These are phyloP conservation scores for Physaria fendleri DNA, from an alignment of 345 rosid species.

Conservation along the genomic window DNA sequence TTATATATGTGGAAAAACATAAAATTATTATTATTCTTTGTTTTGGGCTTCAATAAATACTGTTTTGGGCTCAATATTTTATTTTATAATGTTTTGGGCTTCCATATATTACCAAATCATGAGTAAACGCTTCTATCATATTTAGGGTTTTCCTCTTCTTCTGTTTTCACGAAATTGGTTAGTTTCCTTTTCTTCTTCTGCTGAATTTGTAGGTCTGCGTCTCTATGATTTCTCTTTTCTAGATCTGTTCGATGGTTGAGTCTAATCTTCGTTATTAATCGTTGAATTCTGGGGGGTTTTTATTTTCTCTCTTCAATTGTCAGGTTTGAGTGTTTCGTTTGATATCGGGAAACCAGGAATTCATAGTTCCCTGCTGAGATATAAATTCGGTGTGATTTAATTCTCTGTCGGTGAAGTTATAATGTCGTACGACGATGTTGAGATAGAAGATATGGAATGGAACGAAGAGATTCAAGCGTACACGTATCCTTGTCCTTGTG, in stretches of 20 bases:
- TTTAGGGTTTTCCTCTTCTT: conserved; percentile 16
- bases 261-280: too few relatives aligned
- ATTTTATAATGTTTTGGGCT: too few relatives aligned
- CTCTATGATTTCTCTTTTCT: background rate
- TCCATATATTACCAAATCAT: conserved; percentile 37
- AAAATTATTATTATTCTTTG: too few relatives aligned
- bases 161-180: background rate
- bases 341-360: conserved; percentile 14
- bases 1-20: too few relatives aligned
- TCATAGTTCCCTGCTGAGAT: too few relatives aligned
- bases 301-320: background rate
- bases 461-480: conserved; percentile 65
- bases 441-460: conserved; percentile 98
- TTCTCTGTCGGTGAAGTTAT: background rate
- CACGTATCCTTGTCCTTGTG: conserved; percentile 95
- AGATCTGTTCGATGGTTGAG: background rate
- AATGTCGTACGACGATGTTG: conserved; percentile 98
- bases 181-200: background rate
- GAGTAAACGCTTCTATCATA: background rate
- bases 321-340: conserved; percentile 29
- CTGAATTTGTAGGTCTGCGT: background rate
- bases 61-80: too few relatives aligned
- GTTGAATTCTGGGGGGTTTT: too few relatives aligned
- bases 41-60: too few relatives aligned
- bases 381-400: too few relatives aligned